Percentiles rank a stretch among this genome's conserved stretches.
Conservation (phyloP, 2,329 filamentous ascomycete genomes). For the Stylonectria norvegica region DNA sequence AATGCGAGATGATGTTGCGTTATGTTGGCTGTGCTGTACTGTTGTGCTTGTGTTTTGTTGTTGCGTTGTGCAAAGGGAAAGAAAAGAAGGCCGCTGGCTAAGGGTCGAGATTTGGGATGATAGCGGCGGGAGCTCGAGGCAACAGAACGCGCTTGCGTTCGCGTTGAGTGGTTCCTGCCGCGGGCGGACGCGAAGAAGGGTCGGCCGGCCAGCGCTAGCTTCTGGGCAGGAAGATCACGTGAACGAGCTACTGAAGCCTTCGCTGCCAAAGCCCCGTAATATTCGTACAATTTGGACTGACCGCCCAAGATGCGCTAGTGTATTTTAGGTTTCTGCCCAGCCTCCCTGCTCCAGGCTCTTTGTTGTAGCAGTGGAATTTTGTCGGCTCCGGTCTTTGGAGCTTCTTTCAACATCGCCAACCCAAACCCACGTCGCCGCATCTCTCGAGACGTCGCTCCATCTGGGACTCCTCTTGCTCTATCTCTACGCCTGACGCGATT, state of each 20-base stretch:
- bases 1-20: no score
- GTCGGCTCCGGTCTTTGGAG: neutral
- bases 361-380: neutral
- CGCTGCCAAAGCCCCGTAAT: no score
- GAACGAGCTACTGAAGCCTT: no score
- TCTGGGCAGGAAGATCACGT: no score
- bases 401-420: neutral
- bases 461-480: neutral
- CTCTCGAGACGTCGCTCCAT: neutral
- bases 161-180: conserved; percentile 3
- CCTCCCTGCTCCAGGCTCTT: neutral
- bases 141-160: neutral
- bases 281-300: no score
- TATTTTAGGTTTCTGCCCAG: neutral
- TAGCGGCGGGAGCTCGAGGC: conserved; percentile 3
- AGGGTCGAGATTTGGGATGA: conserved; percentile 7
- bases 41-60: no score
- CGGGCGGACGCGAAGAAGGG: conserved; percentile 1
- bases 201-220: no score
- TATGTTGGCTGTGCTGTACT: no score
- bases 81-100: conserved; percentile 1
- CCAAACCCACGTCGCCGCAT: neutral
- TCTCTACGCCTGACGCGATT: neutral
- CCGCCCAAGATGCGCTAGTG: neutral
- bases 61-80: neutral